A percentile compares a stretch with the other conserved stretches of the same genome.
phyloP scores from a whole-genome alignment of 176 grass and related monocot genomes.

The Oryza rufipogon region DNA sequence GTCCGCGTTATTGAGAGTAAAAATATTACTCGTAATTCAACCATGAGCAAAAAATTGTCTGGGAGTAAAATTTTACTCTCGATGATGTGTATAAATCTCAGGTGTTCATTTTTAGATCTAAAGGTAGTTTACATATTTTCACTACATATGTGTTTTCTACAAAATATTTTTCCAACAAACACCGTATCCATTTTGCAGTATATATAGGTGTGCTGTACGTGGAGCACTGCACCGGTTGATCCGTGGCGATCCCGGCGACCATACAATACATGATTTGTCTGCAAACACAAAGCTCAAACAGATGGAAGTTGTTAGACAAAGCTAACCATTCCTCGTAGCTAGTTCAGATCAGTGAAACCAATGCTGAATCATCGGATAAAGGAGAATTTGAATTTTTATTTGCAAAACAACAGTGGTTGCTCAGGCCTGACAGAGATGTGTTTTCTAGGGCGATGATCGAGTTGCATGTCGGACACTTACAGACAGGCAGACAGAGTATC shows the following conservation, averaged over 20 bases:
- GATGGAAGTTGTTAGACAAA: background rate
- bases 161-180: too few relatives aligned
- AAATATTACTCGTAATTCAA: too few relatives aligned
- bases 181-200: too few relatives aligned
- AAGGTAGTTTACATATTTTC: too few relatives aligned
- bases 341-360: background rate
- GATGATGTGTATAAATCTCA: too few relatives aligned
- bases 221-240: too few relatives aligned
- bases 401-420: background rate
- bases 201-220: too few relatives aligned
- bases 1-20: too few relatives aligned
- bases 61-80: too few relatives aligned
- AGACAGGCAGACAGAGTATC: slow-evolving; percentile 3
- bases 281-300: background rate
- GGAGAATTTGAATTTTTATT: background rate
- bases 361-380: background rate
- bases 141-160: too few relatives aligned
- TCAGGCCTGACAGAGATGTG: slow-evolving; percentile 4
- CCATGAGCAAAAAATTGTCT: too few relatives aligned
- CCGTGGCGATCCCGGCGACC: background rate
- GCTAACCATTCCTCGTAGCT: background rate
- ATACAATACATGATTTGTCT: background rate
- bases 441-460: background rate
- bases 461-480: slow-evolving; percentile 18
- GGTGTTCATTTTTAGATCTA: too few relatives aligned